These are phyloP conservation scores for Vanderwaltozyma verrucispora DNA, from an alignment of 805 yeast genomes.

Conservation along the genomic window DNA sequence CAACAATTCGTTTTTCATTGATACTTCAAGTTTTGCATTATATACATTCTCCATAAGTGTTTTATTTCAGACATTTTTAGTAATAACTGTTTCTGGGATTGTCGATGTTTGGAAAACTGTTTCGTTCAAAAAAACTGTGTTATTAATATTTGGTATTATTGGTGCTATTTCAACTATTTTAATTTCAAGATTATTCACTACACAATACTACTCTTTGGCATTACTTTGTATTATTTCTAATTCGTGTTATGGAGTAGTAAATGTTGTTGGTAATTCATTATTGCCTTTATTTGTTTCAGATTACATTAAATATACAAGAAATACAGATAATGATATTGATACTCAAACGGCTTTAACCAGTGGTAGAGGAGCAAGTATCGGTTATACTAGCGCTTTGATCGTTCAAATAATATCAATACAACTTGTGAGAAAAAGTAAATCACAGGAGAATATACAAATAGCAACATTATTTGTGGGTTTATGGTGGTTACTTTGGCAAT, in stretches of 20 bases:
- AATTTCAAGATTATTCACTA: constrained; percentile 28
- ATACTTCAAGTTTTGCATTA: constrained; percentile 63
- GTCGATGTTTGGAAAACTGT: constrained; percentile 39
- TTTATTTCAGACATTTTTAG: constrained; percentile 57
- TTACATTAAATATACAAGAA: constrained; percentile 16
- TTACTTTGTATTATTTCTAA: constrained; percentile 52
- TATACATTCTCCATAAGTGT: constrained; percentile 69
- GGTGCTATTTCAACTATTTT: constrained; percentile 48
- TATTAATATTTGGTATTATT: constrained; percentile 44
- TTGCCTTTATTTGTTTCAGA: constrained; percentile 50
- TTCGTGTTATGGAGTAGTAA: constrained; percentile 65
- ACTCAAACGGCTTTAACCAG: constrained; percentile 41
- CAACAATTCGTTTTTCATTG: constrained; percentile 41
- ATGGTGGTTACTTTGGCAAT: constrained; percentile 70
- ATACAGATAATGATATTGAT: constrained; percentile 17
- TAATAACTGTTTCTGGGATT: constrained; percentile 67
- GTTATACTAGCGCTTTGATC: constrained; percentile 57
- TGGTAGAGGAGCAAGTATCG: constrained; percentile 63
- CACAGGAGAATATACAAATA: constrained; percentile 33
- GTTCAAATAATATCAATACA: constrained; percentile 54
- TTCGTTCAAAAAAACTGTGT: constrained; percentile 43
- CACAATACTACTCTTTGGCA: constrained; percentile 30
- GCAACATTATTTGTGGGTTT: constrained; percentile 57
- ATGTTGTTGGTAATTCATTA: constrained; percentile 70
- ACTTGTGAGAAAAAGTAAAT: constrained; percentile 28